Percentiles rank a stretch among this genome's conserved stretches.
Evolutionary conservation across 2,329 filamentous ascomycete species (phyloP).

Genomic region (Arthrobotrys megalospora): DNA sequence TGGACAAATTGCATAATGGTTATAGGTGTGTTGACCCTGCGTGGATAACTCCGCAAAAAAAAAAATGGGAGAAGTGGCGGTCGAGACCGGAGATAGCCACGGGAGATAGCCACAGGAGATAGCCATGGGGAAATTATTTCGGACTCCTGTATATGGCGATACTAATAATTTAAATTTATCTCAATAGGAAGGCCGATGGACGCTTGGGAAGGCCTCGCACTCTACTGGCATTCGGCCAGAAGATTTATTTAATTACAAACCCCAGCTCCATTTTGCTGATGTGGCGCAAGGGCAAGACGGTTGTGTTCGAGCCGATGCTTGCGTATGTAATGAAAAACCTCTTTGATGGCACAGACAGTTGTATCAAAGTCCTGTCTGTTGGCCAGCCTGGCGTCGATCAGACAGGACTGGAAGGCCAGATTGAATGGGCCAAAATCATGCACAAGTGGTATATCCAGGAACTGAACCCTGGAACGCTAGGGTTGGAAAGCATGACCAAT

Average conservation of each 20-base stretch:
- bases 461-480: conserved; percentile 14
- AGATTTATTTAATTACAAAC: conserved; percentile 46
- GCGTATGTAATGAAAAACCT: conserved; percentile 14
- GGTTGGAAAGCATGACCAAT: conserved; percentile 33
- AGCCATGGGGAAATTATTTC: too few species aligned
- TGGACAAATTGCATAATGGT: conserved; percentile 9
- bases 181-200: conserved; percentile 37
- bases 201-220: conserved; percentile 31
- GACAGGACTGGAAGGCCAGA: conserved; percentile 27
- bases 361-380: conserved; percentile 3
- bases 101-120: too few species aligned
- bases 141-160: too few species aligned
- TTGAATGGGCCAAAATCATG: conserved; percentile 26
- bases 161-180: not conserved
- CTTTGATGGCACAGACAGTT: conserved; percentile 11
- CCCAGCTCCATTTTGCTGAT: conserved; percentile 32
- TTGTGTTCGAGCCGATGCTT: conserved; percentile 42
- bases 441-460: conserved; percentile 40
- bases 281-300: conserved; percentile 52
- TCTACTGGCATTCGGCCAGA: conserved; percentile 43
- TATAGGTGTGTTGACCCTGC: conserved; percentile 22
- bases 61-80: too few species aligned
- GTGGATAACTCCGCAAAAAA: not conserved
- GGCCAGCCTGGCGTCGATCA: conserved; percentile 37
- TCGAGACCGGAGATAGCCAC: too few species aligned